Conservation (phyloP, 106 monocot genomes). For the Agapanthus africanus region DNA sequence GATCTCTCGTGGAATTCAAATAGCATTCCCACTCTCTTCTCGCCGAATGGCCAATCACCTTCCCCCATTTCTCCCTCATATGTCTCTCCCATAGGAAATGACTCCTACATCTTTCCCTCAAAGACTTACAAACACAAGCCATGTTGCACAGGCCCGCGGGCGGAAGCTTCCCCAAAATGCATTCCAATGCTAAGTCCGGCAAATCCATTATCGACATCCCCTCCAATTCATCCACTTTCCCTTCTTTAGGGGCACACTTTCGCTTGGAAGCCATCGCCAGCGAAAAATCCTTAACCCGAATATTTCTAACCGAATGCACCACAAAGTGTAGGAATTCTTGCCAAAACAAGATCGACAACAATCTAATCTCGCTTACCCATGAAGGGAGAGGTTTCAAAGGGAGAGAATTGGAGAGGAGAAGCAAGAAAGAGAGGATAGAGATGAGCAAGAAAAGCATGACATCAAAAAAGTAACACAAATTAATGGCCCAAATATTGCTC, state of each 20-base stretch:
- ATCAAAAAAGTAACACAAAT: neutral
- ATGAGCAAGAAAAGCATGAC: slow-evolving; percentile 59
- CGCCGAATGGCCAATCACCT: slow-evolving; percentile 32
- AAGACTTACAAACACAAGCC: slow-evolving; percentile 45
- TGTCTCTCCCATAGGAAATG: slow-evolving; percentile 78
- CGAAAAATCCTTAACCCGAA: neutral
- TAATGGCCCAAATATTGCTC: neutral
- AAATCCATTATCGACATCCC: slow-evolving; percentile 45
- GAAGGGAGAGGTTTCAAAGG: slow-evolving; percentile 21
- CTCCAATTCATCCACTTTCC: neutral
- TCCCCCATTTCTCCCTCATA: slow-evolving; percentile 73
- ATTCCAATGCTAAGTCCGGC: slow-evolving; percentile 68
- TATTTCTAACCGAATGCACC: neutral
- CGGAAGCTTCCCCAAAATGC: slow-evolving; percentile 53
- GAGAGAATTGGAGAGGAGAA: slow-evolving; percentile 19
- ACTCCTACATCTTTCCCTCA: slow-evolving; percentile 48
- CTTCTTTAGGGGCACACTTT: neutral
- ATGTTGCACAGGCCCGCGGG: slow-evolving; percentile 47
- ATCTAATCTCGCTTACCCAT: slow-evolving; percentile 28
- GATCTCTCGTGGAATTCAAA: slow-evolving; percentile 11
- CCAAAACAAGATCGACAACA: slow-evolving; percentile 31
- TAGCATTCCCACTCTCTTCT: slow-evolving; percentile 44
- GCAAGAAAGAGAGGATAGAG: slow-evolving; percentile 34
- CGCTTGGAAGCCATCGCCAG: neutral
- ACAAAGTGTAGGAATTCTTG: slow-evolving; percentile 17